Percentiles rank a stretch among this genome's conserved stretches.
Evolutionary conservation across 1,284 basidiomycete genomes (phyloP).

Genomic region (Coniferiporia sulphurascens): DNA sequence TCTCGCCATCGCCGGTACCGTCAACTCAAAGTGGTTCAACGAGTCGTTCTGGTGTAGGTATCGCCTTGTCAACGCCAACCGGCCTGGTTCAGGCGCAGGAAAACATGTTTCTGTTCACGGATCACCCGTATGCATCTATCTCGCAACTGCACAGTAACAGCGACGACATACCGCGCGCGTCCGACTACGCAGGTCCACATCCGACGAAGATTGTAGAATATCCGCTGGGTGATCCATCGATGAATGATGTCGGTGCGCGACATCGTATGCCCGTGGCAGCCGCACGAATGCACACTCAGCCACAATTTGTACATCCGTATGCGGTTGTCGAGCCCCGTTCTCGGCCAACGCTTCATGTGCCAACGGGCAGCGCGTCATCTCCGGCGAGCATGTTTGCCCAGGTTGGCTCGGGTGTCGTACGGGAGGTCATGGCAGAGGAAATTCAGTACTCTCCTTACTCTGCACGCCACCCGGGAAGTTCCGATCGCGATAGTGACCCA

Average conservation of each 20-base stretch:
- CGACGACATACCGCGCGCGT: slow-evolving; percentile 19
- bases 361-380: slow-evolving; percentile 33
- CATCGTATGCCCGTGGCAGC: slow-evolving; percentile 49
- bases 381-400: slow-evolving; percentile 51
- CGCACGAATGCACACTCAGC: slow-evolving; percentile 22
- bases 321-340: slow-evolving; percentile 21
- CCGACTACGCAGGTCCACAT: slow-evolving; percentile 49
- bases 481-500: slow-evolving; percentile 15
- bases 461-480: slow-evolving; percentile 27
- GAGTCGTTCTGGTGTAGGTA: slow-evolving; percentile 33
- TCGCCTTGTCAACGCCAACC: slow-evolving; percentile 62
- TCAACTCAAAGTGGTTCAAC: slow-evolving; percentile 30
- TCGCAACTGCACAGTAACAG: slow-evolving; percentile 20
- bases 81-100: slow-evolving; percentile 27
- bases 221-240: slow-evolving; percentile 19
- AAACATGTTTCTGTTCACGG: slow-evolving; percentile 37
- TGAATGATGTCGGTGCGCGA: slow-evolving; percentile 37
- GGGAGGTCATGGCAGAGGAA: slow-evolving; percentile 47
- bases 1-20: slow-evolving; percentile 18
- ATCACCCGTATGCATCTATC: slow-evolving; percentile 54
- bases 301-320: slow-evolving; percentile 30
- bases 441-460: slow-evolving; percentile 51
- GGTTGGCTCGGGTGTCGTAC: slow-evolving; percentile 41
- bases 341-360: slow-evolving; percentile 22
- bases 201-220: slow-evolving; percentile 24